These are phyloP conservation scores for Trametes hirsuta DNA, from an alignment of 1,284 basidiomycete genomes.

Conservation along the genomic window DNA sequence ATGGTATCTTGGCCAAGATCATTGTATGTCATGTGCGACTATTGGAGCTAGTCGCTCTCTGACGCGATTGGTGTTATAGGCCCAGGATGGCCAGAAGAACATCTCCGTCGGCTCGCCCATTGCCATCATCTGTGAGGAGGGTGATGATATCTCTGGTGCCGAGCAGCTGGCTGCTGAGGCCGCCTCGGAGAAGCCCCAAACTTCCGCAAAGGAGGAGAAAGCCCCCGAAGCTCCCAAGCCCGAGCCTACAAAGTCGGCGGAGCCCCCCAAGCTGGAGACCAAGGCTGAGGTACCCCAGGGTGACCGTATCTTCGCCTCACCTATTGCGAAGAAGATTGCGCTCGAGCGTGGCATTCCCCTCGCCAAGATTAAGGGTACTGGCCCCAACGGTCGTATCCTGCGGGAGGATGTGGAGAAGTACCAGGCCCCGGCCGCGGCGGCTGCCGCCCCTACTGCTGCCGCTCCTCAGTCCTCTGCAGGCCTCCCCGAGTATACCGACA, in stretches of 20 bases:
- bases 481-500: conserved; percentile 82
- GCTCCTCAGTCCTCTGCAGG: conserved; percentile 44
- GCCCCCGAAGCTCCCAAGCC: conserved; percentile 47
- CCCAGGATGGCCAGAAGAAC: conserved; percentile 83
- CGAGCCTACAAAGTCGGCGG: conserved; percentile 25
- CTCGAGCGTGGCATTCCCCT: conserved; percentile 94
- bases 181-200: conserved; percentile 42
- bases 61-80: conserved; percentile 44
- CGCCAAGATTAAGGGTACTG: conserved; percentile 90
- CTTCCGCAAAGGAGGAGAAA: conserved; percentile 40
- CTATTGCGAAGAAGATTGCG: conserved; percentile 96
- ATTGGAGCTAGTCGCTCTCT: neutral
- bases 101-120: conserved; percentile 87
- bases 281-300: conserved; percentile 65
- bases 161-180: conserved; percentile 77
- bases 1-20: conserved; percentile 94
- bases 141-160: conserved; percentile 88
- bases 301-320: conserved; percentile 91
- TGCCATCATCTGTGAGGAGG: conserved; percentile 91
- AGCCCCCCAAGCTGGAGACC: conserved; percentile 33
- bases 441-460: conserved; percentile 47
- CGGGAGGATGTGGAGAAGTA: conserved; percentile 94
- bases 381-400: conserved; percentile 92
- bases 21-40: conserved; percentile 51
- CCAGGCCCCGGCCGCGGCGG: conserved; percentile 56